Percentiles rank a stretch among this genome's conserved stretches.
These are phyloP conservation scores for Microdochium paspali DNA, from an alignment of 2,329 filamentous ascomycete species.

Conservation along the genomic window DNA sequence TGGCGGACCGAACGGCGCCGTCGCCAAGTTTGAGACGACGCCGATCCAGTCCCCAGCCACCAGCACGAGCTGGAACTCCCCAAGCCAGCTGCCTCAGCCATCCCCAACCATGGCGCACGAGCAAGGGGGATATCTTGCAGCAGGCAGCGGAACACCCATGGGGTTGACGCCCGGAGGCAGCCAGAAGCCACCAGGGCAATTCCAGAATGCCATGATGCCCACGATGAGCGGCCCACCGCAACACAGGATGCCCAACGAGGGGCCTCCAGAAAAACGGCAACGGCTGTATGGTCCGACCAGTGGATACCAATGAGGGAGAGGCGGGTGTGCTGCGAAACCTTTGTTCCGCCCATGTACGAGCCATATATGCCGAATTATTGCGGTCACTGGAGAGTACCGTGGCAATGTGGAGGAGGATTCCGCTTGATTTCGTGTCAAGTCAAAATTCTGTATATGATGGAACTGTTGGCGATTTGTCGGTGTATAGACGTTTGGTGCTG, in stretches of 20 bases:
- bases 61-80: slow-evolving; percentile 39
- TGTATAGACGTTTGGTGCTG: too few species aligned
- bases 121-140: slow-evolving; percentile 28
- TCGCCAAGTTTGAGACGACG: slow-evolving; percentile 43
- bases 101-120: slow-evolving; percentile 37
- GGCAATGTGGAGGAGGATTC: background rate
- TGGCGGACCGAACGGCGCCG: slow-evolving; percentile 18
- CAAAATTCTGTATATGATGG: too few species aligned
- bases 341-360: background rate
- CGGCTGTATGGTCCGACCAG: slow-evolving; percentile 34
- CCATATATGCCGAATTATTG: too few species aligned
- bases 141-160: slow-evolving; percentile 29
- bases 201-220: slow-evolving; percentile 29
- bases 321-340: background rate
- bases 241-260: slow-evolving; percentile 26
- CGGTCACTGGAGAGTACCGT: too few species aligned
- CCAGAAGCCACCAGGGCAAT: slow-evolving; percentile 19
- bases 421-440: too few species aligned
- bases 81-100: slow-evolving; percentile 39
- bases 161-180: slow-evolving; percentile 26
- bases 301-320: slow-evolving; percentile 20
- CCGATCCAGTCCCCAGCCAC: slow-evolving; percentile 45
- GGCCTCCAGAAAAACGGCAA: slow-evolving; percentile 42
- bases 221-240: slow-evolving; percentile 18
- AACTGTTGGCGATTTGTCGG: too few species aligned